phyloP scores from a whole-genome alignment of 192 early-diverging fungal species.

The Gigaspora rosea region DNA sequence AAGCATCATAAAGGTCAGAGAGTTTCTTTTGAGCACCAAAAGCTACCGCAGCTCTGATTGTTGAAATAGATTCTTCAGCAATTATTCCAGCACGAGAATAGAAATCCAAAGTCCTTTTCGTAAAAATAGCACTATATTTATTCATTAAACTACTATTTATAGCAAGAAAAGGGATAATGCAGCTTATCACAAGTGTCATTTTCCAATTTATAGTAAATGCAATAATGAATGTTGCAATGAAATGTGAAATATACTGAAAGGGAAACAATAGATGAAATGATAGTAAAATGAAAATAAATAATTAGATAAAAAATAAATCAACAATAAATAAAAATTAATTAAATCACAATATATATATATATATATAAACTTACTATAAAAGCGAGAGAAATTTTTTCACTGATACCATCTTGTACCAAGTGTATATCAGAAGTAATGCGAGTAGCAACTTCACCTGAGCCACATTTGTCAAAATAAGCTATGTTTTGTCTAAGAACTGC shows the following conservation, averaged over 20 bases:
- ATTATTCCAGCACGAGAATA: no score
- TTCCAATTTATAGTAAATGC: conserved; percentile 54
- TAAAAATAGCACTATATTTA: conserved; percentile 49
- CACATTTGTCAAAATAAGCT: neutral
- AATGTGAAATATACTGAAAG: conserved; percentile 62
- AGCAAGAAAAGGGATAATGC: conserved; percentile 38
- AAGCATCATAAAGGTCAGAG: no score
- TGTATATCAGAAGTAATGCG: conserved; percentile 81
- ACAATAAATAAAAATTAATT: no score
- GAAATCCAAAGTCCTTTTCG: conserved; percentile 52
- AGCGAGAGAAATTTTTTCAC: conserved; percentile 64
- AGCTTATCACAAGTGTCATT: neutral
- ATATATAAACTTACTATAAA: no score
- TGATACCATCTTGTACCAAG: conserved; percentile 82
- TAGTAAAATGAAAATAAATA: no score
- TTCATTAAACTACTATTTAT: conserved; percentile 36
- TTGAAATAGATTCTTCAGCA: no score
- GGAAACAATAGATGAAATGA: conserved; percentile 14
- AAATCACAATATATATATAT: no score
- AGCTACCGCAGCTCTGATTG: no score
- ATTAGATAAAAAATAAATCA: no score
- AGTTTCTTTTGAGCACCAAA: no score
- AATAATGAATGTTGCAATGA: conserved; percentile 68
- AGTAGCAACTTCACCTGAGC: conserved; percentile 63
- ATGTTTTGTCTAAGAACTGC: conserved; percentile 81